phyloP scores from a whole-genome alignment of 2,329 filamentous ascomycete genomes.

The Trichoderma atroviride region DNA sequence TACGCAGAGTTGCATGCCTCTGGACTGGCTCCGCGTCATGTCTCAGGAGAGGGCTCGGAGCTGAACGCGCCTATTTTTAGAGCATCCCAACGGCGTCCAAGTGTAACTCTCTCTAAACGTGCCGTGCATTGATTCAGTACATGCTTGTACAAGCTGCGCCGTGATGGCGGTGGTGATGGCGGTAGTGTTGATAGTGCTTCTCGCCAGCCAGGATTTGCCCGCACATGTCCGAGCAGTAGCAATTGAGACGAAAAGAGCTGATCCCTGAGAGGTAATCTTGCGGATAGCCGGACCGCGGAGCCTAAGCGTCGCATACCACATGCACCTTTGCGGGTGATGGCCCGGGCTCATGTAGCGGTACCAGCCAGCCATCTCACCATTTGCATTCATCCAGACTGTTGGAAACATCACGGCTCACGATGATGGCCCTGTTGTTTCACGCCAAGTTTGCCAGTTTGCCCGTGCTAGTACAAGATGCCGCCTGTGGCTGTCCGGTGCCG shows the following conservation, averaged over 20 bases:
- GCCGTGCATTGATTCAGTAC: not conserved
- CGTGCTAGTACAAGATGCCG: not conserved
- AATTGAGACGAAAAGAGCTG: not conserved
- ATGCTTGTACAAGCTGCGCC: not conserved
- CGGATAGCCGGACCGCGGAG: constrained; percentile 21
- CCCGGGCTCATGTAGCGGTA: not conserved
- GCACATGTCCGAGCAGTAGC: not conserved
- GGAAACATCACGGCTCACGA: not conserved
- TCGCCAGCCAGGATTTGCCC: not conserved
- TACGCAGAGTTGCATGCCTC: not conserved
- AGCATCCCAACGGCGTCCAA: not conserved
- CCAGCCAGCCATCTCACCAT: not conserved
- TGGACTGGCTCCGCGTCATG: not conserved
- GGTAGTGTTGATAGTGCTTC: not conserved
- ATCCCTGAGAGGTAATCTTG: constrained; percentile 10
- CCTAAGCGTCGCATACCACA: constrained; percentile 9
- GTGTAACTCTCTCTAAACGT: not conserved
- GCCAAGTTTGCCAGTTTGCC: not conserved
- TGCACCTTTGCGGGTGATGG: not conserved
- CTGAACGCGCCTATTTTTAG: constrained; percentile 3
- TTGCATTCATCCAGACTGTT: not conserved
- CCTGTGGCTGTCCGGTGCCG: constrained; percentile 7
- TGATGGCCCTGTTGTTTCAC: not conserved
- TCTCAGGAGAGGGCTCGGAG: not conserved
- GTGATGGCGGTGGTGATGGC: not conserved